Base-by-base conservation (phyloP, 768 basidiomycete genomes). In the Ramaria sp. region DNA sequence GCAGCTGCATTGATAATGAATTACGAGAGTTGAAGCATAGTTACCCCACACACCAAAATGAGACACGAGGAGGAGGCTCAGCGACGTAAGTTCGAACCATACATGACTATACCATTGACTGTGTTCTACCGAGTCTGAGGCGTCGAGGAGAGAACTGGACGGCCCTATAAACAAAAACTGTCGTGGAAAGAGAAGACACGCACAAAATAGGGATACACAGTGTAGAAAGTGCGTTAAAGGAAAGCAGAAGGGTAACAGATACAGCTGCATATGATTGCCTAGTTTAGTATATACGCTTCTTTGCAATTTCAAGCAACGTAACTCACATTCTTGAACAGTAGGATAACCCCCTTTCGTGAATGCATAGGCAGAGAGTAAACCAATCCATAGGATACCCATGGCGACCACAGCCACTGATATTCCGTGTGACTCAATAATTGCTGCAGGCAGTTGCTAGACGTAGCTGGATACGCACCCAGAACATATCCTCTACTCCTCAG, bases 21-120 rank as follows among this genome's bases (percentile, higher is more conserved):
- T 42, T 48, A 19, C 38, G 34, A 24, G 47, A 47, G 12, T 17
- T 9, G 50, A 34, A 27, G 2, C 27, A 27, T 5, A 27, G 27
- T 2, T 27, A 27, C 30, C 17, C 24, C 24, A 41, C 38, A 66
- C 68, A 80, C 81, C 77, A 17, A 74, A 65, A 53, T 83, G 80
- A 24, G 65, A 63, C 12, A 73, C 41, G 9, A 79, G 57, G 19
- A 83, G 65, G 47, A 79, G 70, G 27, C 74, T 49, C 27, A 82
- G 63, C 31, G 80, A 73, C 11, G 78, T 76, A 1, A 70, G 72
- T 62, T 84, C 82, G 4, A 82, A 63, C 79, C 79, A 82, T 13
- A 68, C 62, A 39, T 79, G 72, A 49, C 81, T 83, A 41, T 33
- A 50, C 55, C 55, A 57, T 67, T 58, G 1, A 76, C 63, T 37